A percentile compares a stretch with the other conserved stretches of the same genome.
phyloP scores from a whole-genome alignment of 257 asterid species.

The Ilex aquifolium region DNA sequence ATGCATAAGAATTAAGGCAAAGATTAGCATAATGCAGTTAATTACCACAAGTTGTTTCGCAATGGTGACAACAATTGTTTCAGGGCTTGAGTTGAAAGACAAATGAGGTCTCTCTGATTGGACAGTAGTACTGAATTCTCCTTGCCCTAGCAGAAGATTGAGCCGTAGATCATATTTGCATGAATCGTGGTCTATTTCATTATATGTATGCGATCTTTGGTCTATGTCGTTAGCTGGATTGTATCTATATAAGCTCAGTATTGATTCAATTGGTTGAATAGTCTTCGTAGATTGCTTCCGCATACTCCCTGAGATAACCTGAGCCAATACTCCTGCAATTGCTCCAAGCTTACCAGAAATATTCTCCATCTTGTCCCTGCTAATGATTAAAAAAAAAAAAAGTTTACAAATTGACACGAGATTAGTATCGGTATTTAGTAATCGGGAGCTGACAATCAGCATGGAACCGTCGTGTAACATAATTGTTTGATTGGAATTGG shows the following conservation, averaged over 20 bases:
- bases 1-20: too few species aligned
- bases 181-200: constrained; percentile 22
- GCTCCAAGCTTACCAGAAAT: constrained; percentile 27
- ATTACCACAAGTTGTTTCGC: constrained; percentile 52
- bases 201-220: constrained; percentile 16
- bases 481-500: too few species aligned
- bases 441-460: too few species aligned
- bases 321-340: constrained; percentile 34
- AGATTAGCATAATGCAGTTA: too few species aligned
- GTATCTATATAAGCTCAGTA: constrained; percentile 37
- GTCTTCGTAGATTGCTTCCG: constrained; percentile 7
- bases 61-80: constrained; percentile 29
- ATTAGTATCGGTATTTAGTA: not conserved
- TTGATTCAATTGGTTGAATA: constrained; percentile 21
- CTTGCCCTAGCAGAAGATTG: constrained; percentile 36
- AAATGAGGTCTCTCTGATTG: constrained; percentile 9
- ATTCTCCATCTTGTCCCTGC: constrained; percentile 39
- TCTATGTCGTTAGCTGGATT: constrained; percentile 29
- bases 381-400: not conserved
- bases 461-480: too few species aligned
- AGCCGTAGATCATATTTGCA: constrained; percentile 34
- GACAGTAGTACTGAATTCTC: constrained; percentile 15
- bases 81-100: constrained; percentile 20
- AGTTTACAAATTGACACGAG: not conserved
- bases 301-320: constrained; percentile 16